A percentile compares a stretch with the other conserved stretches of the same genome.
Conservation (phyloP, 2,329 filamentous ascomycete genomes). For the Scedosporium dehoogii region DNA sequence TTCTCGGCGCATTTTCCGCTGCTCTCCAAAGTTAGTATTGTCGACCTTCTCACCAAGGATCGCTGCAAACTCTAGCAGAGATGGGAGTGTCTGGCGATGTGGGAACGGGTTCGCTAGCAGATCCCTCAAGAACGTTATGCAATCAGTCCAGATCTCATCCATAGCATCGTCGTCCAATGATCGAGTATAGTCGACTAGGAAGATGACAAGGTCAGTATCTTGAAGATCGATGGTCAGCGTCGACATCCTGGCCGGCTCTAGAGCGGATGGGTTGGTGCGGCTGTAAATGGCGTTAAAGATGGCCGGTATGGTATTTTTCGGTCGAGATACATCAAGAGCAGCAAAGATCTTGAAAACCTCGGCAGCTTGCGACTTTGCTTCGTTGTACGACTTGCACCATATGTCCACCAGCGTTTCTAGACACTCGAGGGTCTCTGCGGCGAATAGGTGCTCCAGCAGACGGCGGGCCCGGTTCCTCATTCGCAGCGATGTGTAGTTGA, state of each 20-base stretch:
- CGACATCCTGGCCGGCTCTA: constrained; percentile 74
- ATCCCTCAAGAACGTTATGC: constrained; percentile 81
- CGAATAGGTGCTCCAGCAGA: constrained; percentile 85
- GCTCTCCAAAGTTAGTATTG: constrained; percentile 95
- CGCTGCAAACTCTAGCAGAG: constrained; percentile 77
- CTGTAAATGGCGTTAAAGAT: constrained; percentile 96
- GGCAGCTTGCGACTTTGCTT: constrained; percentile 19
- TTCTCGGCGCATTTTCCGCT: constrained; percentile 83
- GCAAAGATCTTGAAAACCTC: constrained; percentile 80
- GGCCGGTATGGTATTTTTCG: constrained; percentile 83
- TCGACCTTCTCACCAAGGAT: constrained; percentile 92
- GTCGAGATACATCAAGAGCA: constrained; percentile 81
- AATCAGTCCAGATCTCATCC: constrained; percentile 97
- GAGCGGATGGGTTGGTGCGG: constrained; percentile 71
- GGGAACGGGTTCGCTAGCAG: constrained; percentile 89
- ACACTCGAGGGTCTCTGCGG: constrained; percentile 85
- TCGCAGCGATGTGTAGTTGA: constrained; percentile 79
- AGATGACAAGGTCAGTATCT: constrained; percentile 76
- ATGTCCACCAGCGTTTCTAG: constrained; percentile 82
- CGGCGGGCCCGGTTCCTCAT: constrained; percentile 84
- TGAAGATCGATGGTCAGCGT: constrained; percentile 77
- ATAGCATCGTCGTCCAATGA: constrained; percentile 94
- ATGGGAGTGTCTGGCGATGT: constrained; percentile 80
- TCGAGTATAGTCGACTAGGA: constrained; percentile 80
- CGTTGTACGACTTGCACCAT: constrained; percentile 48